Evolutionary conservation across 495 filamentous ascomycete genomes (phyloP).

Genomic region (Neurospora sublineolata): DNA sequence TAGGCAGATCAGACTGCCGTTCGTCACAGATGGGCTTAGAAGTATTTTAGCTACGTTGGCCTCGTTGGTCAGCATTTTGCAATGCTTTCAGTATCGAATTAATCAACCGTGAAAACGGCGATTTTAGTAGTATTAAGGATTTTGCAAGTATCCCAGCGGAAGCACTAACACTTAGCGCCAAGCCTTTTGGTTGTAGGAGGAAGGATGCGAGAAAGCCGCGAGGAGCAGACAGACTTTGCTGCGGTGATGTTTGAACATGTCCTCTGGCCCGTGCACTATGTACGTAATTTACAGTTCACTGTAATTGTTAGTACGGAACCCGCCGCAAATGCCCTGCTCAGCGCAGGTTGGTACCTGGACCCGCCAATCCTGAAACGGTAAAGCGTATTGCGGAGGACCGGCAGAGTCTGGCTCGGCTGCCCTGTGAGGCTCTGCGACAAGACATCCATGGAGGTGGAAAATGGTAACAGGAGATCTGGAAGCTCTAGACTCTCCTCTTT

Average conservation of each 20-base stretch:
- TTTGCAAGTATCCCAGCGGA: too few species aligned
- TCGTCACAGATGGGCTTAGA: too few species aligned
- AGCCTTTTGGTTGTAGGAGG: too few species aligned
- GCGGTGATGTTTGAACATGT: background rate
- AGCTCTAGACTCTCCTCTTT: background rate
- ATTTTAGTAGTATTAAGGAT: too few species aligned
- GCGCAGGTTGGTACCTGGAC: background rate
- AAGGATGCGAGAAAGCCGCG: too few species aligned
- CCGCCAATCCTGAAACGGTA: background rate
- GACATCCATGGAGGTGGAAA: background rate
- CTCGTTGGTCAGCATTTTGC: too few species aligned
- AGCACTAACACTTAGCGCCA: too few species aligned
- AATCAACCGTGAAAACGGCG: too few species aligned
- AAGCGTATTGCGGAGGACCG: background rate
- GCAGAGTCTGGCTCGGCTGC: background rate
- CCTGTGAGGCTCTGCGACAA: slow-evolving; percentile 8
- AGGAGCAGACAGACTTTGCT: background rate
- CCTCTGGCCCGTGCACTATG: background rate
- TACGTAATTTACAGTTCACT: background rate
- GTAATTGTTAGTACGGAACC: background rate
- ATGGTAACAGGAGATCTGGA: background rate
- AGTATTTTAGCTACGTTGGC: too few species aligned
- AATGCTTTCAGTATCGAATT: too few species aligned
- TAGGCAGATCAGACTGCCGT: too few species aligned
- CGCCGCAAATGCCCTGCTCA: background rate